These are phyloP conservation scores for Ceratocystis destructans DNA, from an alignment of 2,329 filamentous ascomycete species.

Conservation along the genomic window DNA sequence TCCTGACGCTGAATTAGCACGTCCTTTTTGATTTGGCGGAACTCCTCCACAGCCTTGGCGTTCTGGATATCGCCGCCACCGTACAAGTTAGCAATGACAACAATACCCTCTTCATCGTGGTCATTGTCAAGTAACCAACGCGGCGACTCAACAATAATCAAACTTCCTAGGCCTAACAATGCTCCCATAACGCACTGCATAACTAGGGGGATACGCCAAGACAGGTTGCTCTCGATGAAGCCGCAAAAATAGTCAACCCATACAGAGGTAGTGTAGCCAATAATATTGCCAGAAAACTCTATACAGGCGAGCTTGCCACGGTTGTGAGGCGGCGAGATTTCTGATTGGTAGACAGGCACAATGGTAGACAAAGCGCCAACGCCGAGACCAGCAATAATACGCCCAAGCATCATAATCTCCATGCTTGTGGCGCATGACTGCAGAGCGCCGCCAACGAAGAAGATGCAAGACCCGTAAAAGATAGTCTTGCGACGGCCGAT, in stretches of 20 bases:
- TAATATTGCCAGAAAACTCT: conserved; percentile 94
- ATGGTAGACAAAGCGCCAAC: conserved; percentile 85
- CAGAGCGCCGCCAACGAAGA: conserved; percentile 68
- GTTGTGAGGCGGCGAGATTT: conserved; percentile 93
- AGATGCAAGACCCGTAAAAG: conserved; percentile 82
- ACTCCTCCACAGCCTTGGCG: conserved; percentile 82
- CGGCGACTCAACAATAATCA: conserved; percentile 92
- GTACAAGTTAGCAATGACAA: conserved; percentile 95
- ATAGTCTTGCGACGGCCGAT: conserved; percentile 84
- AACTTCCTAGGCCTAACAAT: conserved; percentile 68
- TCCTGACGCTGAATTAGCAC: conserved; percentile 88
- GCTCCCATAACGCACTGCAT: conserved; percentile 94
- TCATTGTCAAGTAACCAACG: conserved; percentile 97
- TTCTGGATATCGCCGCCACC: conserved; percentile 93
- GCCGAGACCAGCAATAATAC: conserved; percentile 71
- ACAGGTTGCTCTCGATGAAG: conserved; percentile 69
- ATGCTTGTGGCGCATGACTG: conserved; percentile 73
- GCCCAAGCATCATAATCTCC: conserved; percentile 75
- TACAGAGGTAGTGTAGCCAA: conserved; percentile 87
- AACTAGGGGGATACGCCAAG: conserved; percentile 78
- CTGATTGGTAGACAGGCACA: conserved; percentile 85
- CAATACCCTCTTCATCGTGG: conserved; percentile 93
- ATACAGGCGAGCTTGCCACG: conserved; percentile 92
- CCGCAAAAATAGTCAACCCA: conserved; percentile 99
- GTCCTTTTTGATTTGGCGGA: conserved; percentile 97